Percentiles rank a stretch among this genome's conserved stretches.
Evolutionary conservation across 495 filamentous ascomycete species (phyloP).

Genomic region (Cudoniella acicularis): DNA sequence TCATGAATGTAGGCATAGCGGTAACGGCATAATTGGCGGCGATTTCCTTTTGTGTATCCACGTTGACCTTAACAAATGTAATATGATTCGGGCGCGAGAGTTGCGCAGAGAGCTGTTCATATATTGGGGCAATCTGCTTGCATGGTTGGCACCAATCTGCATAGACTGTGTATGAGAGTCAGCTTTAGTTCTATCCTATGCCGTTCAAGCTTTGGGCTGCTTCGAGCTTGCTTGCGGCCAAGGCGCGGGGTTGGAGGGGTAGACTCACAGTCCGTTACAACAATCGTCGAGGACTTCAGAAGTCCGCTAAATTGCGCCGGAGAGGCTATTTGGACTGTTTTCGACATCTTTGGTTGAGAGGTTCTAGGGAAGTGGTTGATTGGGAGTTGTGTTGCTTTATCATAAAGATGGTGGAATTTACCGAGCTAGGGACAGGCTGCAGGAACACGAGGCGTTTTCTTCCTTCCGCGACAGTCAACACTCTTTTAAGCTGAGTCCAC

Average conservation of each 20-base stretch:
- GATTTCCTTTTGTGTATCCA: conserved; percentile 70
- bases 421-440: conserved; percentile 3
- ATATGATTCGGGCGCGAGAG: conserved; percentile 70
- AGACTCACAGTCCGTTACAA: conserved; percentile 82
- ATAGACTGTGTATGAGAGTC: conserved; percentile 58
- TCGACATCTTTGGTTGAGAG: conserved; percentile 45
- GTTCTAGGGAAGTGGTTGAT: not conserved
- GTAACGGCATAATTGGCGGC: conserved; percentile 67
- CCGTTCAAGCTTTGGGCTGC: conserved; percentile 3
- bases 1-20: conserved; percentile 83
- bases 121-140: conserved; percentile 79
- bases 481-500: too few relatives aligned
- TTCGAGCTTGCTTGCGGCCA: conserved; percentile 7
- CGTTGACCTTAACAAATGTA: conserved; percentile 84
- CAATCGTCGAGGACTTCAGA: conserved; percentile 63
- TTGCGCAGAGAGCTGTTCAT: conserved; percentile 69
- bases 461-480: too few relatives aligned
- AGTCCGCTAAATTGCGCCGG: conserved; percentile 65
- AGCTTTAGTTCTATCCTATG: conserved; percentile 8
- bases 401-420: conserved; percentile 6
- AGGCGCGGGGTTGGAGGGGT: conserved; percentile 18
- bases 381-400: conserved; percentile 3
- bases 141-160: conserved; percentile 85
- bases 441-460: not conserved
- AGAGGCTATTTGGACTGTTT: conserved; percentile 67